Evolutionary conservation across 2,329 filamentous ascomycete genomes (phyloP), one percentile per base, ranked within the genome.

Genomic region (Penicillium decumbens): DNA sequence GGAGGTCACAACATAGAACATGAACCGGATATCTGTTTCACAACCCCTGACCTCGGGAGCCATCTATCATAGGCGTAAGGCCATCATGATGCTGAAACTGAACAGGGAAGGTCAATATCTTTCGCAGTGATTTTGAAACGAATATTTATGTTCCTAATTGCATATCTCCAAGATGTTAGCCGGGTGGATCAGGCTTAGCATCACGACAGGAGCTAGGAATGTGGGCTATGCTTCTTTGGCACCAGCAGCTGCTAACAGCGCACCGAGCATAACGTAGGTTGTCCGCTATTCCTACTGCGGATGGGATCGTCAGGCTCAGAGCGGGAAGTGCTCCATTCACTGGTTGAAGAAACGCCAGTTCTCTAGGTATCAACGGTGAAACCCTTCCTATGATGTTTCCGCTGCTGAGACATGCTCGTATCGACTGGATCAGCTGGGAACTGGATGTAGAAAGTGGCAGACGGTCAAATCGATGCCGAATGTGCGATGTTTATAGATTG

Each of bases 331-430:
- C 24, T 24, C 35, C n/a, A 30, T 24, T 40, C 6, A 27, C 20
- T 32, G 44, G 41, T 29, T 43, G 47, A 49, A 42, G 25, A 40
- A 47, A 18, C 43, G 9, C 32, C 20, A 46, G 9, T 42, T 33
- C 38, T 42, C 29, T 6, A n/a, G 13, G 15, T 37, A 29, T 41
- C 18, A 27, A n/a, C 40, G 37, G 51, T 54, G 52, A 54, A 54
- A 54, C 49, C 43, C n/a, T 47, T 54, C 54, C 54, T 54, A 52
- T 56, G 25, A 45, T 39, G 15, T 41, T 30, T 43, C 38, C 20
- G 28, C 9, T 18, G 9, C 40, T 49, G 47, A 55, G 45, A 55
- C 53, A 49, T 12, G n/a, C 12, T 30, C 13, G 6, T 7, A n/a
- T 9, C n/a, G 35, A 39, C 40, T 6, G 40, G 40, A 42, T 30